Percentiles rank a stretch among this genome's conserved stretches.
Conservation (phyloP, 1,284 basidiomycete species). For the Salmacisia buchloeana region DNA sequence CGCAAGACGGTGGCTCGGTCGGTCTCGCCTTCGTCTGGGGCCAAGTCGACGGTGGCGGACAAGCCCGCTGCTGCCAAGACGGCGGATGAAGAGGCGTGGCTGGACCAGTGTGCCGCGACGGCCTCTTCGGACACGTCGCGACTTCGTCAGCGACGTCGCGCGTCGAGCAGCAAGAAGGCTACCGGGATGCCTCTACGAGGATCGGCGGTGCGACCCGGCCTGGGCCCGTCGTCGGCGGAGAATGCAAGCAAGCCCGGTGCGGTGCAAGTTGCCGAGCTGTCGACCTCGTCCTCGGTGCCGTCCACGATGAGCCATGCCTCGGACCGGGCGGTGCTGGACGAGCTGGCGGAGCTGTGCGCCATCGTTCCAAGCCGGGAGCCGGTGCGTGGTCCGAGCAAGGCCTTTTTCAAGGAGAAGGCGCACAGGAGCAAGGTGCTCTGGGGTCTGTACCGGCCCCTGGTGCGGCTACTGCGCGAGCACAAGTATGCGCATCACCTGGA, state of each 20-base stretch:
- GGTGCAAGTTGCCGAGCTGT: background rate
- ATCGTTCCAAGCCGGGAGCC: constrained; percentile 19
- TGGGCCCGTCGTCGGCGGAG: too few species aligned
- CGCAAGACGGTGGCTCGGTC: too few species aligned
- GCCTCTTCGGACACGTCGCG: background rate
- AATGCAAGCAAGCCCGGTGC: background rate
- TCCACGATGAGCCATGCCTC: too few species aligned
- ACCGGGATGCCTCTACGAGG: background rate
- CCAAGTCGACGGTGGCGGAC: too few species aligned
- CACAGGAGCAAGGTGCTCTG: constrained; percentile 24
- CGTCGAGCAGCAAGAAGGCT: background rate
- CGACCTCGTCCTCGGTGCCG: constrained; percentile 16
- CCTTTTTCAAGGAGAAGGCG: background rate
- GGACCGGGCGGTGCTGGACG: too few species aligned
- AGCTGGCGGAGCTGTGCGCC: constrained; percentile 17
- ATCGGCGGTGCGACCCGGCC: too few species aligned
- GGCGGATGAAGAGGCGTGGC: background rate
- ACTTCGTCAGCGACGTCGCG: background rate
- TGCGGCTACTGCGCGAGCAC: too few species aligned
- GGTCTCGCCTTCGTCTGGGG: too few species aligned
- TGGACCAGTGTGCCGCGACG: constrained; percentile 1
- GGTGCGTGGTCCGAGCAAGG: background rate
- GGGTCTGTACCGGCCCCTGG: constrained; percentile 29
- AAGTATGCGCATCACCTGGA: too few species aligned
- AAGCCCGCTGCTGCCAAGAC: too few species aligned